Conservation (phyloP, 306 rosid genomes). For the Ormosia emarginata region DNA sequence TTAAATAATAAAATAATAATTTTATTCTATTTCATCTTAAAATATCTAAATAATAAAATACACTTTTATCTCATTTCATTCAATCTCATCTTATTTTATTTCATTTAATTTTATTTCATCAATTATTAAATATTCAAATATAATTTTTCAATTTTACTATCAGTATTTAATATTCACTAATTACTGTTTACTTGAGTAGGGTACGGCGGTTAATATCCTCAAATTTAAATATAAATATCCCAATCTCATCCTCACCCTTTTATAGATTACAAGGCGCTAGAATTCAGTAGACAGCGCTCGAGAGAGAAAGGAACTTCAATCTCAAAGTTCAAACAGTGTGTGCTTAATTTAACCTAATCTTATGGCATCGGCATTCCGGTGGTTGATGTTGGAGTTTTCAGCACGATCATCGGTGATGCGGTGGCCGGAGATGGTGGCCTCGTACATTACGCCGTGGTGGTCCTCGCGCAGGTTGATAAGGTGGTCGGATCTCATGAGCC, state of each 20-base stretch:
- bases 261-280: background rate
- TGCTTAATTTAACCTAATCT: background rate
- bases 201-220: background rate
- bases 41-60: too few species aligned
- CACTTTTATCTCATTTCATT: too few species aligned
- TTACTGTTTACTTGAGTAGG: background rate
- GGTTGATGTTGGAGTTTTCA: constrained; percentile 17
- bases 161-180: background rate
- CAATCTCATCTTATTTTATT: too few species aligned
- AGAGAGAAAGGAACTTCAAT: too few species aligned
- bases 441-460: constrained; percentile 34
- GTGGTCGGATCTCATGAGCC: constrained; percentile 38
- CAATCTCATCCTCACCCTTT: background rate
- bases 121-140: too few species aligned
- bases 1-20: too few species aligned
- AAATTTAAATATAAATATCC: background rate
- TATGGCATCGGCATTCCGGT: constrained; percentile 38
- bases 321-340: background rate
- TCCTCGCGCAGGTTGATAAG: constrained; percentile 33
- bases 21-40: too few species aligned
- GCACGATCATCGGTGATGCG: constrained; percentile 26
- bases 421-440: constrained; percentile 40
- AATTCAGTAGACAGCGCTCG: background rate
- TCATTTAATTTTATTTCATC: too few species aligned
- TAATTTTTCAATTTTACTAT: too few species aligned